phyloP scores from a whole-genome alignment of 2,329 filamentous ascomycete species.

The Verruconis gallopava region DNA sequence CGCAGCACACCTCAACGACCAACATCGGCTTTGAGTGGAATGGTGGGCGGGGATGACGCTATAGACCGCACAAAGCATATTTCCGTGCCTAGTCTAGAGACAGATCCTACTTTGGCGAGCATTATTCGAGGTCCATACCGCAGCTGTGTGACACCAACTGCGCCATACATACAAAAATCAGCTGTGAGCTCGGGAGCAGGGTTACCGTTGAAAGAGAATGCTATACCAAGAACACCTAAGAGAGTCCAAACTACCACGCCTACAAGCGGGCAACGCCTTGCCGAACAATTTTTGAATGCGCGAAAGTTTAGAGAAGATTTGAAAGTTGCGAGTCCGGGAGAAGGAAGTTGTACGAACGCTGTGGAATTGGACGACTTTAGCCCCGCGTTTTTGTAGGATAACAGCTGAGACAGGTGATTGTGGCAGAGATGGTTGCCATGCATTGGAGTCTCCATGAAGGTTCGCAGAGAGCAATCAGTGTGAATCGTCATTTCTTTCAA shows the following conservation, averaged over 20 bases:
- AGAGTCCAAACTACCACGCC: not conserved
- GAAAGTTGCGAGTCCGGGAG: not conserved
- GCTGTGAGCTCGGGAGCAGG: too few relatives aligned
- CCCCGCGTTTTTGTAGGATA: not conserved
- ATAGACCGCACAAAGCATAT: not conserved
- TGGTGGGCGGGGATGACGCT: not conserved
- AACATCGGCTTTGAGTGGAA: not conserved
- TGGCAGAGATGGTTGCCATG: too few relatives aligned
- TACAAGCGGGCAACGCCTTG: slow-evolving; percentile 6
- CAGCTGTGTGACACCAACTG: too few relatives aligned
- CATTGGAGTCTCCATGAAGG: too few relatives aligned
- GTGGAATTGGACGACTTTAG: not conserved
- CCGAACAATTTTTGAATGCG: slow-evolving; percentile 8
- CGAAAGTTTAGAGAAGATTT: slow-evolving; percentile 1
- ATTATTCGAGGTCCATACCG: slow-evolving; percentile 7
- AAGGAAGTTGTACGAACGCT: not conserved
- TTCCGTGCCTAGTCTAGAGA: slow-evolving; percentile 2
- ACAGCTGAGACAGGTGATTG: too few relatives aligned
- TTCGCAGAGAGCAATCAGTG: too few relatives aligned
- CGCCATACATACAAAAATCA: too few relatives aligned
- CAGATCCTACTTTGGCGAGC: slow-evolving; percentile 3
- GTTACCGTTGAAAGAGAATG: not conserved
- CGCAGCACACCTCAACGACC: not conserved
- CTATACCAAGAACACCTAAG: slow-evolving; percentile 1
- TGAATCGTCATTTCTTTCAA: too few relatives aligned